Evolutionary conservation across 305 asterid species (phyloP), one percentile per base, ranked within the genome.

Genomic region (Fraxinus albicans): DNA sequence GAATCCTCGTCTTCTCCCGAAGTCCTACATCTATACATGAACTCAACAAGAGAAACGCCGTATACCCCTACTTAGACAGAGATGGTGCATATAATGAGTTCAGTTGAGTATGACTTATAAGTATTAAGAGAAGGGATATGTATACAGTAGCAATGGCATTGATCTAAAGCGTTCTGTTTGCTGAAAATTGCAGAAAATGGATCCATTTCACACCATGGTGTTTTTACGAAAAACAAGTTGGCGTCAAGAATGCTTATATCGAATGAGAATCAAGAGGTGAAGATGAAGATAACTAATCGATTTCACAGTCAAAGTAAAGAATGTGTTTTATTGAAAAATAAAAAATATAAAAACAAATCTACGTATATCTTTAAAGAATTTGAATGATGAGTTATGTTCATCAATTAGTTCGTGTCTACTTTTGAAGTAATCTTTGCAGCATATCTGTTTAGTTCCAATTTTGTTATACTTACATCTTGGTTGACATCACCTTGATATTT

Each of bases 1-100:
- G 91, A 88, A 72, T 89, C 85, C 29, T 83, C 88, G 12, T 84
- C 88, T 10, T 38, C 73, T 80, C 86, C 81, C 55, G 77, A n/a
- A 89, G 86, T 85, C 85, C 90, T 17, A 76, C 87, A 23, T 85
- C 81, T 50, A 70, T 81, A 79, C 83, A 42, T 13, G 44, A 76
- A 25, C 34, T 86, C 12, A 83, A 77, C 73, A 19, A 23, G 50
- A 76, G 73, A 27, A 65, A 84, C 13, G 50, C n/a, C n/a, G n/a
- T n/a, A n/a, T n/a, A n/a, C n/a, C n/a, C n/a, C n/a, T n/a, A n/a
- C n/a, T n/a, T n/a, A n/a, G n/a, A n/a, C n/a, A n/a, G n/a, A n/a
- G n/a, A n/a, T n/a, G 84, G 85, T 38, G 69, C 77, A 58, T 27
- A 38, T 29, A 77, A 70, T 40, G 81, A 65, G 63, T 63, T 50